These are phyloP conservation scores for Salvia sclarea DNA, from an alignment of 305 asterid species.

Conservation along the genomic window DNA sequence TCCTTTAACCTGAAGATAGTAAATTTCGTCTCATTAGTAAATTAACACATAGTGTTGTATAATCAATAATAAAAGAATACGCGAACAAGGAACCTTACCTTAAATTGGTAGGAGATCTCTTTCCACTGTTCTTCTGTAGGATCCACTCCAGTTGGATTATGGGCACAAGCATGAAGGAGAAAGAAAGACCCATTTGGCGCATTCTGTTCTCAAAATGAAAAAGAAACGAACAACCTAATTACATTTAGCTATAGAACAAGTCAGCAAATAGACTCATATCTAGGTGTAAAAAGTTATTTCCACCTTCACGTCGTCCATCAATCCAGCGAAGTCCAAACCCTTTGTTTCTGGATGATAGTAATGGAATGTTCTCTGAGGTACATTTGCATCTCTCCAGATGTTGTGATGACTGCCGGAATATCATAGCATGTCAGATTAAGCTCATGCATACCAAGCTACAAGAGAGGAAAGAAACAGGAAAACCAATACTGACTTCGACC, in stretches of 20 bases:
- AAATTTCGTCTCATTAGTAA: constrained; percentile 6
- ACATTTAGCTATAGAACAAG: neutral
- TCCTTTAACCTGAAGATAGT: constrained; percentile 68
- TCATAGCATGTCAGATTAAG: constrained; percentile 21
- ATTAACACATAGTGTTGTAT: neutral
- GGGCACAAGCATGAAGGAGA: constrained; percentile 99
- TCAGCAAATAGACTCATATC: neutral
- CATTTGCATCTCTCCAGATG: constrained; percentile 96
- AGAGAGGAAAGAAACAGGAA: neutral
- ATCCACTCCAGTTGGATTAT: constrained; percentile 99
- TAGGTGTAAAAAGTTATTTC: neutral
- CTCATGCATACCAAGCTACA: no score
- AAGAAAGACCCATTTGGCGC: constrained; percentile 93
- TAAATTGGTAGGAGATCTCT: constrained; percentile 84
- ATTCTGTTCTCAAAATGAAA: constrained; percentile 48
- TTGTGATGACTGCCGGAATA: constrained; percentile 83
- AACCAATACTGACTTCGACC: constrained; percentile 78
- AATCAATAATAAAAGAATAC: neutral
- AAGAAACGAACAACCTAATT: neutral
- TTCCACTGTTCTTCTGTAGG: constrained; percentile 97
- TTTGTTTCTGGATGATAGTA: constrained; percentile 88
- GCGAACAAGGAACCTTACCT: constrained; percentile 45
- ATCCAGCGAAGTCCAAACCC: constrained; percentile 81
- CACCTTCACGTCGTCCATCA: constrained; percentile 93
- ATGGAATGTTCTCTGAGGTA: constrained; percentile 80